A percentile compares a stretch with the other conserved stretches of the same genome.
Conservation (phyloP, 305 asterid genomes). For the Fraxinus greggii region DNA sequence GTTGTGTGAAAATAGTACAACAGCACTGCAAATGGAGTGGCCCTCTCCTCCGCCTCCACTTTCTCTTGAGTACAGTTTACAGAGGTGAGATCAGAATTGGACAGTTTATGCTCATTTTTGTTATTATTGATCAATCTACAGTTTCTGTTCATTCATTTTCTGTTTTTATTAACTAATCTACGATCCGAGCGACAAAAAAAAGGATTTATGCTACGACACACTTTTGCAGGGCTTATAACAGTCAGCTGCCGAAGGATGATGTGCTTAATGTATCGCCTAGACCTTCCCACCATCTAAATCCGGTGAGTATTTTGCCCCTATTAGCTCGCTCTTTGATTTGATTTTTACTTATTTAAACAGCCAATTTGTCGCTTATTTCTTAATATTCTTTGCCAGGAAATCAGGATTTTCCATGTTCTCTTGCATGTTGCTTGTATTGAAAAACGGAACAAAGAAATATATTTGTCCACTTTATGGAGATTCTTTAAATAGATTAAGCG, state of each 20-base stretch:
- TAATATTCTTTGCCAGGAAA: slow-evolving; percentile 3
- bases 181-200: background rate
- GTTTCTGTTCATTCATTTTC: background rate
- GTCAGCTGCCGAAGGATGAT: slow-evolving; percentile 39
- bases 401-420: slow-evolving; percentile 1
- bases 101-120: background rate
- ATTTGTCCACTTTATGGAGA: background rate
- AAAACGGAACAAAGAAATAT: background rate
- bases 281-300: slow-evolving; percentile 30
- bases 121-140: background rate
- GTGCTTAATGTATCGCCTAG: slow-evolving; percentile 48
- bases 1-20: background rate
- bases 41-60: slow-evolving; percentile 20
- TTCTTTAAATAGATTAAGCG: background rate
- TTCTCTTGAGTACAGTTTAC: background rate
- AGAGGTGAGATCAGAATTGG: slow-evolving; percentile 7
- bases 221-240: background rate
- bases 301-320: slow-evolving; percentile 24
- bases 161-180: background rate
- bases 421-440: background rate
- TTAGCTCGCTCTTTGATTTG: background rate
- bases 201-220: background rate
- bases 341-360: background rate
- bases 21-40: slow-evolving; percentile 30
- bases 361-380: background rate